Conservation (phyloP, 2,329 filamentous ascomycete genomes). For the Aureobasidium leucospermi region DNA sequence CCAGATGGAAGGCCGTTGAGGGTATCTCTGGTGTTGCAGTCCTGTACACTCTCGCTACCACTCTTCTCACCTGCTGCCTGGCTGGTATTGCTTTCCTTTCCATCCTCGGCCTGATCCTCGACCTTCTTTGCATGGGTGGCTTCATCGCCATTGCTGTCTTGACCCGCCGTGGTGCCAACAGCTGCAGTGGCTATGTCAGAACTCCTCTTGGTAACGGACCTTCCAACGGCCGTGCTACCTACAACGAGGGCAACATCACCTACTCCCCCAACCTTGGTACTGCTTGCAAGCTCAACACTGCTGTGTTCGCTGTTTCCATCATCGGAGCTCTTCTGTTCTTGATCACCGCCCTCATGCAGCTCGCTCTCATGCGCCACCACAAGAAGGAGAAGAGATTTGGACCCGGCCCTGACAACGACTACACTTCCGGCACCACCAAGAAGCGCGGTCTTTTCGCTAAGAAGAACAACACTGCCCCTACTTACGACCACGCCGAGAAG, state of each 20-base stretch:
- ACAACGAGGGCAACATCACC: constrained; percentile 32
- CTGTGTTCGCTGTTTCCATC: constrained; percentile 69
- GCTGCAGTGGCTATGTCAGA: constrained; percentile 57
- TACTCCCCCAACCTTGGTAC: constrained; percentile 44
- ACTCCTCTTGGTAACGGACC: constrained; percentile 64
- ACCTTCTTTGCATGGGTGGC: constrained; percentile 65
- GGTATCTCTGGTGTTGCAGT: constrained; percentile 69
- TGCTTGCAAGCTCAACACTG: constrained; percentile 70
- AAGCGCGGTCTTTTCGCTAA: constrained; percentile 36
- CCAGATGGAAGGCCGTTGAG: constrained; percentile 49
- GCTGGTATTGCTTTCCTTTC: constrained; percentile 69
- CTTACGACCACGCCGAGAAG: constrained; percentile 38
- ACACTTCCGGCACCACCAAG: constrained; percentile 54
- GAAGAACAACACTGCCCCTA: constrained; percentile 24
- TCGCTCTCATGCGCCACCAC: constrained; percentile 62
- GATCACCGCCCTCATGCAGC: constrained; percentile 61
- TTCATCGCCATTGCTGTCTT: constrained; percentile 78
- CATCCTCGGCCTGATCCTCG: constrained; percentile 64
- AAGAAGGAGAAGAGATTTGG: constrained; percentile 68
- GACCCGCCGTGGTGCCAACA: constrained; percentile 60
- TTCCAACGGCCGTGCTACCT: constrained; percentile 34
- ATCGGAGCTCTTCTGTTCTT: constrained; percentile 70
- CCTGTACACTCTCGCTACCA: constrained; percentile 66
- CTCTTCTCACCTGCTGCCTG: constrained; percentile 70
- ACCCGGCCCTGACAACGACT: constrained; percentile 58